Conservation (phyloP, 495 filamentous ascomycete genomes). For the Penicillium subrubescens region DNA sequence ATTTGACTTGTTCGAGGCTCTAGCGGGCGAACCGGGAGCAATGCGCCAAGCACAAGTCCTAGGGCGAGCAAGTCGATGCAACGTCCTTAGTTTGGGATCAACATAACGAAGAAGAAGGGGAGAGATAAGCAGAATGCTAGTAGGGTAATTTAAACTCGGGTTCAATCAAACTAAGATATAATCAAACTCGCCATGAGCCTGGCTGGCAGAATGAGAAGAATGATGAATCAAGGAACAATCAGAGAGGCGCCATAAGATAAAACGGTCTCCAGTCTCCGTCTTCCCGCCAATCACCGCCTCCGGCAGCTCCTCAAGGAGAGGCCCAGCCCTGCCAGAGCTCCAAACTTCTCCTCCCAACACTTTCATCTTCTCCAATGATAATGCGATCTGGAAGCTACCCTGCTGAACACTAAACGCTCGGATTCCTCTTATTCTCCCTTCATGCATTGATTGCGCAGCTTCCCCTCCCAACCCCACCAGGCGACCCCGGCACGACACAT, state of each 20-base stretch:
- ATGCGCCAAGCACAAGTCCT: not conserved
- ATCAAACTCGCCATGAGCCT: not conserved
- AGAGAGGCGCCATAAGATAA: constrained; percentile 21
- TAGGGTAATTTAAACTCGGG: not conserved
- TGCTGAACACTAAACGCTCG: constrained; percentile 4
- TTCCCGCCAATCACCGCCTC: constrained; percentile 24
- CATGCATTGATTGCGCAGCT: not conserved
- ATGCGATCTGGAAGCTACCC: constrained; percentile 2
- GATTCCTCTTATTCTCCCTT: not conserved
- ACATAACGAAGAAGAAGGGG: not conserved
- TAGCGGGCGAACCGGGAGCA: constrained; percentile 7
- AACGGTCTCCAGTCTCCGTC: not conserved
- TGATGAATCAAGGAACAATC: constrained; percentile 10
- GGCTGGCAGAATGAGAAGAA: not conserved
- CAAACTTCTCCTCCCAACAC: constrained; percentile 20
- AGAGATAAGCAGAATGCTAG: not conserved
- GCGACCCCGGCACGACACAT: not conserved
- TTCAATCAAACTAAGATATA: constrained; percentile 1
- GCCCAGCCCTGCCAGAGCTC: constrained; percentile 21
- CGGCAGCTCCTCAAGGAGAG: constrained; percentile 13
- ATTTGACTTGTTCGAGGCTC: constrained; percentile 4
- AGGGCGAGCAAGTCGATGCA: not conserved
- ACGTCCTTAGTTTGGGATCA: not conserved
- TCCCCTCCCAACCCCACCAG: not conserved
- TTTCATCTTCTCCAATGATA: constrained; percentile 12